Conservation (phyloP, 2,329 filamentous ascomycete species). For the Nemania bipapillata region DNA sequence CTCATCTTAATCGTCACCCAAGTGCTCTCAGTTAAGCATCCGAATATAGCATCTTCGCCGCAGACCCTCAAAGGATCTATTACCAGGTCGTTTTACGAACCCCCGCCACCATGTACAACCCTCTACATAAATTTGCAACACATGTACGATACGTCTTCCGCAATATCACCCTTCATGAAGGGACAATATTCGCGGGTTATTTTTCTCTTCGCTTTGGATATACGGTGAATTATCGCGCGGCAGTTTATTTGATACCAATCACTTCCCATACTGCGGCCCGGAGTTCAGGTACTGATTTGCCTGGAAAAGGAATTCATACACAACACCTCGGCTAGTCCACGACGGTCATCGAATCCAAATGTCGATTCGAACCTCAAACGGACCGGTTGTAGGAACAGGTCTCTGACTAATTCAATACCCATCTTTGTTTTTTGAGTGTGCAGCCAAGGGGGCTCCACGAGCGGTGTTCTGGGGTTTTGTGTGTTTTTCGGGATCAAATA, state of each 20-base stretch:
- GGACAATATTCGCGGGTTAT: conserved; percentile 34
- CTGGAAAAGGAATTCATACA: conserved; percentile 21
- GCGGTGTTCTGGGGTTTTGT: conserved; percentile 26
- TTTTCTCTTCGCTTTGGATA: conserved; percentile 43
- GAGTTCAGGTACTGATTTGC: conserved; percentile 38
- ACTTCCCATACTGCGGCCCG: conserved; percentile 32
- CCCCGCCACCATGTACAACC: conserved; percentile 9
- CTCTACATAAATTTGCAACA: conserved; percentile 26
- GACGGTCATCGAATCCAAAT: conserved; percentile 8
- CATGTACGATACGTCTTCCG: conserved; percentile 37
- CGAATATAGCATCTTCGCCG: conserved; percentile 6
- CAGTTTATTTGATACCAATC: conserved; percentile 49
- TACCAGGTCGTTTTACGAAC: conserved; percentile 4
- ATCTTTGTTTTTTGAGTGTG: conserved; percentile 31
- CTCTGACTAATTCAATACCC: conserved; percentile 39
- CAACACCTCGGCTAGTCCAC: conserved; percentile 9
- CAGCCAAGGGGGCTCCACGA: conserved; percentile 17
- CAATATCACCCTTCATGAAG: conserved; percentile 23
- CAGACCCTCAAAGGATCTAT: conserved; percentile 6
- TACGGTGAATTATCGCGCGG: conserved; percentile 45
- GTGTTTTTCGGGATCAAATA: conserved; percentile 25
- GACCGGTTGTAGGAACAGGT: conserved; percentile 16
- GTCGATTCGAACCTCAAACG: conserved; percentile 12
- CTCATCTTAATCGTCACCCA: conserved; percentile 35
- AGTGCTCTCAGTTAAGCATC: conserved; percentile 11